These are phyloP conservation scores for Domatiomyces catenatus DNA, from an alignment of 2,329 filamentous ascomycete species.

Conservation along the genomic window DNA sequence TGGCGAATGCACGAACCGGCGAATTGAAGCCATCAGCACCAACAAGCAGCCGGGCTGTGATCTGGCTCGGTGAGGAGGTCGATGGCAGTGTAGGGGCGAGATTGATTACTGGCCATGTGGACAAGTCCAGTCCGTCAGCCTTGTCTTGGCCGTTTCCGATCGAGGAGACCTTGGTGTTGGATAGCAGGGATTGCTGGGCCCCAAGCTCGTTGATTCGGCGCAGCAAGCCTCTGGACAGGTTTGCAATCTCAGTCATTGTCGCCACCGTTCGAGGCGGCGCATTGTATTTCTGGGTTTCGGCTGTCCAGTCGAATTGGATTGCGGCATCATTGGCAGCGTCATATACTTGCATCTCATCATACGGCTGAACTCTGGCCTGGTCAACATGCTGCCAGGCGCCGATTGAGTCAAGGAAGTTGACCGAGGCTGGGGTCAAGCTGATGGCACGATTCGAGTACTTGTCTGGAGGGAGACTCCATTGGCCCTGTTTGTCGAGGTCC, in stretches of 20 bases:
- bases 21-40: conserved; percentile 93
- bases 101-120: conserved; percentile 72
- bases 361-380: conserved; percentile 60
- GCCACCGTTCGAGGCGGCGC: conserved; percentile 51
- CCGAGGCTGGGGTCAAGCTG: conserved; percentile 78
- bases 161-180: conserved; percentile 60
- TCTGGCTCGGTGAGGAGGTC: conserved; percentile 21
- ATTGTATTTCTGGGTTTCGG: conserved; percentile 23
- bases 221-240: conserved; percentile 66
- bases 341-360: conserved; percentile 97
- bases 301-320: conserved; percentile 72
- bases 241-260: conserved; percentile 92
- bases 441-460: conserved; percentile 88
- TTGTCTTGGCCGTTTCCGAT: conserved; percentile 59
- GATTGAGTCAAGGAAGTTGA: conserved; percentile 65
- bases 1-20: conserved; percentile 77
- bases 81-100: conserved; percentile 40
- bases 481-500: conserved; percentile 54
- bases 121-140: conserved; percentile 56
- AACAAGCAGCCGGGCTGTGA: conserved; percentile 72
- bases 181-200: conserved; percentile 48
- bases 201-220: conserved; percentile 51
- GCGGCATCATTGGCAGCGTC: conserved; percentile 76
- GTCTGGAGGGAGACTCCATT: conserved; percentile 50
- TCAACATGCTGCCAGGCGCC: conserved; percentile 74